Evolutionary conservation across 2,329 filamentous ascomycete genomes (phyloP), one percentile per base, ranked within the genome.

Genomic region (Hypoxylon sp.): DNA sequence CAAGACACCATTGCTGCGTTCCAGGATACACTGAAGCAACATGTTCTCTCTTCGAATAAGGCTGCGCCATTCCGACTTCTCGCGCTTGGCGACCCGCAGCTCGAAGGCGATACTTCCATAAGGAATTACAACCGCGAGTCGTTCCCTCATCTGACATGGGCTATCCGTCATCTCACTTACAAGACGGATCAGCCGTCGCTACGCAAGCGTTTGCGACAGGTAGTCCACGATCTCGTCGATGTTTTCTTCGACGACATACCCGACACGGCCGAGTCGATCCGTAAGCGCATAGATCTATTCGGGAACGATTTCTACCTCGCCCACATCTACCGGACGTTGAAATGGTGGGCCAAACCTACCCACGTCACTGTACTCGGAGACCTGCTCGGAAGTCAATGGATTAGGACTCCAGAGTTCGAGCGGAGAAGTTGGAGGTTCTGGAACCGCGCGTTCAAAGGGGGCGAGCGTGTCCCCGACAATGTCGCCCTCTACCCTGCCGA

Each of bases 261-360:
- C 5, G 86, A 88, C 71, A 84, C 90, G 17, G 72, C 94, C 53
- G 84, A 89, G 72, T 90, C 89, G 0, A 82, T 86, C 55, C 87
- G 93, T 70, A 99, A 99, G 82, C 86, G 88, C 17, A 79, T 99
- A 72, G 96, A 99, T 79, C 87, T 98, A 1, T 88, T 94, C 75
- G 96, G 96, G 3, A 99, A 99, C 80, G 96, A 99, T 80, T 93
- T 90, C 76, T 99, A 98, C 79, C 87, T 99, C 32, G 93, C 92
- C 19, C 96, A 99, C 79, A 94, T 98, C 64, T 98, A 97, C 80
- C 88, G 93, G 14, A 92, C 90, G 0, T 80, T 97, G 53, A 86
- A 88, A 72, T 97, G 94, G 93, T 97, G 92, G 91, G 88, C 91
- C 0, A 82, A 84, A 14, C 96, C 96, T 7, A 97, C 93, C 0